Evolutionary conservation across 2,329 filamentous ascomycete species (phyloP).

Genomic region (Stachybotrys elegans): DNA sequence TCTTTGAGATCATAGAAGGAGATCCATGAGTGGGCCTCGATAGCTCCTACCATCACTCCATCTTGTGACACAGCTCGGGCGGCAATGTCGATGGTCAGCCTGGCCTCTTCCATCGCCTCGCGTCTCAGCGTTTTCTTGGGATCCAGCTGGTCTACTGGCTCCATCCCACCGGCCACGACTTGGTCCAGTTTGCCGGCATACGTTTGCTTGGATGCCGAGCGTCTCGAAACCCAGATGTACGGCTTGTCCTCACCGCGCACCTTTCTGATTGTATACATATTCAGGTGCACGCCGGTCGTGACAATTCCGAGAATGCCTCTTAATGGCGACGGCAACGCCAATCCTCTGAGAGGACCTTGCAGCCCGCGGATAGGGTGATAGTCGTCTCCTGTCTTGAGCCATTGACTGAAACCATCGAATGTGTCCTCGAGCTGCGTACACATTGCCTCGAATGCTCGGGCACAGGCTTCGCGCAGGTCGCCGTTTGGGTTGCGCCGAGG

Average conservation of each 20-base stretch:
- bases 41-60: slow-evolving; percentile 14
- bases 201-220: slow-evolving; percentile 19
- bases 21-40: slow-evolving; percentile 18
- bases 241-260: slow-evolving; percentile 12
- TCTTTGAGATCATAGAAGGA: slow-evolving; percentile 30
- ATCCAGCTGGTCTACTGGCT: slow-evolving; percentile 19
- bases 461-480: not conserved
- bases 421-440: not conserved
- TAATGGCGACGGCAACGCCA: slow-evolving; percentile 25
- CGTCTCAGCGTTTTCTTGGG: slow-evolving; percentile 22
- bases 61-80: slow-evolving; percentile 14
- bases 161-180: slow-evolving; percentile 30
- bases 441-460: not conserved
- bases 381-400: not conserved
- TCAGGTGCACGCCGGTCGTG: slow-evolving; percentile 31
- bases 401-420: not conserved
- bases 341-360: slow-evolving; percentile 11
- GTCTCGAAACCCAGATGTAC: slow-evolving; percentile 28
- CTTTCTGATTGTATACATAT: slow-evolving; percentile 24
- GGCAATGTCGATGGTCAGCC: slow-evolving; percentile 17
- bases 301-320: slow-evolving; percentile 29
- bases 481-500: not conserved
- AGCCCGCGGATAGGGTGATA: slow-evolving; percentile 24
- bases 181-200: slow-evolving; percentile 31
- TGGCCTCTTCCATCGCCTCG: slow-evolving; percentile 29